Conservation (phyloP, 306 rosid genomes). For the Crataegus laevigata region DNA sequence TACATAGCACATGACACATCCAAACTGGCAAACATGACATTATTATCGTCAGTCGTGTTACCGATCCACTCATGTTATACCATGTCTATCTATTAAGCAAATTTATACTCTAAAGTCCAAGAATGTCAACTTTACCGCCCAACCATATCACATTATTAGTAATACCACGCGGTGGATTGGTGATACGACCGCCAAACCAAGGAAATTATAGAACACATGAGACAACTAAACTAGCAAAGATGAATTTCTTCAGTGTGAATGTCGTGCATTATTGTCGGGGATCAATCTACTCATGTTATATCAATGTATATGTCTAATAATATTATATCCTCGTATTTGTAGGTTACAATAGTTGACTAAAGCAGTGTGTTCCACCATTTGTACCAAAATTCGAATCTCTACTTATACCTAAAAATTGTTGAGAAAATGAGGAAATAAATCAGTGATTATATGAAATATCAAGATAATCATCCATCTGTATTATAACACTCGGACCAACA, state of each 20-base stretch:
- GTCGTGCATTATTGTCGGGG: too few relatives aligned
- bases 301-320: background rate
- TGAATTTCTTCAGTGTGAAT: background rate
- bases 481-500: too few relatives aligned
- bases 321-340: too few relatives aligned
- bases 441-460: too few relatives aligned
- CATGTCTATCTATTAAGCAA: too few relatives aligned
- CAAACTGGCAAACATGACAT: background rate
- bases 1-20: background rate
- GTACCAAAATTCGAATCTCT: background rate
- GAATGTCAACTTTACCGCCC: background rate
- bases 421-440: too few relatives aligned
- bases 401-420: too few relatives aligned
- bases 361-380: too few relatives aligned
- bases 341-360: rapidly evolving
- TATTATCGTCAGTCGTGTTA: too few relatives aligned
- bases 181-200: background rate
- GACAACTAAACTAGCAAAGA: slow-evolving; percentile 20
- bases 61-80: background rate
- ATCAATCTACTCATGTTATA: background rate
- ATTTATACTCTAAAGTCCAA: too few relatives aligned
- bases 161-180: background rate
- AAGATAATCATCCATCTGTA: too few relatives aligned
- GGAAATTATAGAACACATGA: background rate
- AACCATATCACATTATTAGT: background rate